Base-by-base conservation (phyloP, 352 stramenopile species). In the Globisporangium polare region DNA sequence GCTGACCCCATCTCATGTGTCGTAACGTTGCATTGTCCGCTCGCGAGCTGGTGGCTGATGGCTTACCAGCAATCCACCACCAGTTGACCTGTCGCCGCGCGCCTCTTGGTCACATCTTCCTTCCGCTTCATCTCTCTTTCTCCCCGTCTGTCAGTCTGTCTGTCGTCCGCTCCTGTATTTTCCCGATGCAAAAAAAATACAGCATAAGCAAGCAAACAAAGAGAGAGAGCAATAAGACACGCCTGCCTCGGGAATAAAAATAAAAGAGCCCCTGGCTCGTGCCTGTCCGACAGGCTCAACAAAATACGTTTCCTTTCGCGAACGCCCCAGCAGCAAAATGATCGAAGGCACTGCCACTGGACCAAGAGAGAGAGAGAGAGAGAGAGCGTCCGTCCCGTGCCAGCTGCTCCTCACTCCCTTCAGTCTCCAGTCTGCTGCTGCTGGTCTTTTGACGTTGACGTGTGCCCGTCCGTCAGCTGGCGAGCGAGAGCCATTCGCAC, bases 11-110 rank as follows among this genome's bases (percentile, higher is more conserved):
- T 15, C 39, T 45, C 39, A 45, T 45, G 45, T n/a, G 20, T 52
- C 45, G 45, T 31, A 12, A n/a, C 20, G n/a, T 52, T 52, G 45
- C 45, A 52, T 52, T 31, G 45, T 52, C 45, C 9, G n/a, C 45
- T 31, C 45, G 20, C 10, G 1, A 33, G 29, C 29, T 33, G 29
- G 13, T 29, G 22, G 45, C n/a, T 52, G 45, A 6, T 52, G 45
- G 17, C 22, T 31, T 26, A 20, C 43, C 8, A 52, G 5, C 24
- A 39, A 39, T 39, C 9, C 33, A 39, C 33, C 33, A 33, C 8
- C 29, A 39, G 41, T 22, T 46, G 39, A 29, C n/a, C 53, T 15
- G 53, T 41, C n/a, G 53, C 18, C 53, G 9, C 53, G 9, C 53
- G 51, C 51, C 53, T 47, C 35, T 59, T 54, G 47, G n/a, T 50